Base-by-base conservation (phyloP, 192 early-diverging fungal genomes). In the Coemansia sp. region DNA sequence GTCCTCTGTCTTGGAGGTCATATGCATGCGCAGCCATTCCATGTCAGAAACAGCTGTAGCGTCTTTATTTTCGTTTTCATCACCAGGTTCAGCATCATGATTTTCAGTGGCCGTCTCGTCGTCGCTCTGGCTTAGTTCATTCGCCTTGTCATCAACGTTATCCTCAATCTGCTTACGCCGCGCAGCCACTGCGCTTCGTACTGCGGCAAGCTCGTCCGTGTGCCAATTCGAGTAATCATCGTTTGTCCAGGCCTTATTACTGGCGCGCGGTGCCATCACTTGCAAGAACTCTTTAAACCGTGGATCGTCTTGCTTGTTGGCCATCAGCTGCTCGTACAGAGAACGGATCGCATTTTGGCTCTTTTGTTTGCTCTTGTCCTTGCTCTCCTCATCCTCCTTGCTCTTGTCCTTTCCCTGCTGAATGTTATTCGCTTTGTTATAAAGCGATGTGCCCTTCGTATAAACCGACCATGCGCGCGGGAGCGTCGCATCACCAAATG, bases 391-490 rank as follows among this genome's bases (percentile, higher is more conserved):
- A 33, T 60, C 61, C 3, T 60, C 68, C 28, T 73, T 66, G 51
- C 70, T 53, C 45, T 76, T 61, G 5, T 42, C 49, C 29, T 59
- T 18, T 28, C 56, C 57, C 6, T 60, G 9, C 10, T 51, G 20
- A 48, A 73, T 66, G 6, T 65, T 67, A 26, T 82, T 71, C 37
- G 63, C 51, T 13, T 71, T 72, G 42, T 88, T 79, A 75, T 88
- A 86, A 4, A 89, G 90, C n/a, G 95, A 88, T 40, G 91, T 90
- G 37, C 95, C 95, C 58, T 90, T 78, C 15, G 94, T 88, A 73
- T 99, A 87, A 57, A 88, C 85, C 61, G 90, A 92, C 97, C 97
- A 99, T 30, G 95, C 89, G 56, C 95, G 86, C 7, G 93, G 88
- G 33, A 99, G 79, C 6, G 86, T 71, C 18, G 84, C 76, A 68